phyloP scores from a whole-genome alignment of 352 stramenopile genomes.

The Globisporangium splendens region DNA sequence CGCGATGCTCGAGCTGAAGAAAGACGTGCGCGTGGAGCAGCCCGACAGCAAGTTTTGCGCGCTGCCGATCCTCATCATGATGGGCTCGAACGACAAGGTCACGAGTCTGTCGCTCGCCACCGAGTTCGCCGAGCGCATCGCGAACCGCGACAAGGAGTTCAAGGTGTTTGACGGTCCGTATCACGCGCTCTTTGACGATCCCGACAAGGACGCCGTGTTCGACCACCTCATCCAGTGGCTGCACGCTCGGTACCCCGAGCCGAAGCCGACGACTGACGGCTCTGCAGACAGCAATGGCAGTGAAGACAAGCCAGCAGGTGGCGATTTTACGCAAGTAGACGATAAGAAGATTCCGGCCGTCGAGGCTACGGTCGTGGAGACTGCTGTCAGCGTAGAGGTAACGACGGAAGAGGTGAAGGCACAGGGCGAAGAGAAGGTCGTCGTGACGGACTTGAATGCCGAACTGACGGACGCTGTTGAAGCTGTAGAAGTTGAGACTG shows the following conservation, averaged over 20 bases:
- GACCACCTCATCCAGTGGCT: slow-evolving; percentile 43
- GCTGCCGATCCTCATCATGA: slow-evolving; percentile 25
- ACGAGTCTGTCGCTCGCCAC: slow-evolving; percentile 41
- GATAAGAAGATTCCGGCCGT: no score
- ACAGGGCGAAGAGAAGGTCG: no score
- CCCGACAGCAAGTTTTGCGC: slow-evolving; percentile 24
- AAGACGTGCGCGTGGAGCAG: slow-evolving; percentile 28
- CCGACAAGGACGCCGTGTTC: slow-evolving; percentile 49
- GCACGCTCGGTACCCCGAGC: slow-evolving; percentile 27
- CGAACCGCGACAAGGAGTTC: slow-evolving; percentile 53
- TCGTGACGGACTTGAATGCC: no score
- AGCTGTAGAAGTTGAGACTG: no score
- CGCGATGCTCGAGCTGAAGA: slow-evolving; percentile 34
- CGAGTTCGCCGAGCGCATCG: slow-evolving; percentile 39
- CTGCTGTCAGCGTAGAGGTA: no score
- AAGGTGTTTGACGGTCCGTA: slow-evolving; percentile 49
- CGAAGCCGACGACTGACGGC: not conserved
- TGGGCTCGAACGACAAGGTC: slow-evolving; percentile 48
- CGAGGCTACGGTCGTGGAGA: no score
- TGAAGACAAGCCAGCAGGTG: not conserved
- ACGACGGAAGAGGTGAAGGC: no score
- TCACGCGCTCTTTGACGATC: slow-evolving; percentile 62
- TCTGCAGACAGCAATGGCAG: no score
- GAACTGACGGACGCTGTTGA: no score
- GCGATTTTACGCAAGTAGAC: no score